A percentile compares a stretch with the other conserved stretches of the same genome.
phyloP scores from a whole-genome alignment of 78 protist genomes.

The Cyanophora paradoxa region DNA sequence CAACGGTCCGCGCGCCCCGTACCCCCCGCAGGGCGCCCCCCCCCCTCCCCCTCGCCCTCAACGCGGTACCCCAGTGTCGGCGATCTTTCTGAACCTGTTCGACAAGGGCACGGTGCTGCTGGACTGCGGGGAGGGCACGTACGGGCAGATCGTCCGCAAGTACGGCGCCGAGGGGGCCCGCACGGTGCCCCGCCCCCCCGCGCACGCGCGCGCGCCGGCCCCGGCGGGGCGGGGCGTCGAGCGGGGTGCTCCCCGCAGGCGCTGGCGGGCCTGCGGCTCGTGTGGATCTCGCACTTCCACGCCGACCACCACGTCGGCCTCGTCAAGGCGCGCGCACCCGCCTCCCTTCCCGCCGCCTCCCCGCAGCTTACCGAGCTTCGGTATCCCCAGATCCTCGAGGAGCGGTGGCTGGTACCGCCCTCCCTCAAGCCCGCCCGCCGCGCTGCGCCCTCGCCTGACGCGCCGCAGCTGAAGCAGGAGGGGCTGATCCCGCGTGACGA shows the following conservation, averaged over 20 bases:
- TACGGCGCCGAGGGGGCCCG: slow-evolving; percentile 44
- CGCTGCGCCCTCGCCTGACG: neutral
- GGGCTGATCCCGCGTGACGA: neutral
- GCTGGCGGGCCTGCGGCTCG: neutral
- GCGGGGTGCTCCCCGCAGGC: no score
- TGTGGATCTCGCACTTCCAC: slow-evolving; percentile 88
- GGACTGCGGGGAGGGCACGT: slow-evolving; percentile 92
- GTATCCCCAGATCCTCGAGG: no score
- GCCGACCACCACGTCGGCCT: slow-evolving; percentile 92
- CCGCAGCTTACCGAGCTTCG: no score
- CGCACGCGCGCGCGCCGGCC: neutral
- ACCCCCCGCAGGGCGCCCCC: no score
- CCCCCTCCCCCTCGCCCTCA: no score
- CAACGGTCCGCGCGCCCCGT: no score
- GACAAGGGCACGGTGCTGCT: slow-evolving; percentile 39
- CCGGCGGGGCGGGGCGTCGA: no score
- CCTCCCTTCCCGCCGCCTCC: neutral
- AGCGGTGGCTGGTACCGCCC: no score
- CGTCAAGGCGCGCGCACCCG: neutral
- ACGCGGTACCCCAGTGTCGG: neutral
- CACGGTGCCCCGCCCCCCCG: neutral
- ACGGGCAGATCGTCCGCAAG: slow-evolving; percentile 62
- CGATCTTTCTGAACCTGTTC: neutral
- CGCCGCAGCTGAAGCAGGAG: neutral
- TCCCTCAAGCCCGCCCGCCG: neutral